Evolutionary conservation across 163 green algal genomes (phyloP).

Genomic region (Botryococcus braunii): DNA sequence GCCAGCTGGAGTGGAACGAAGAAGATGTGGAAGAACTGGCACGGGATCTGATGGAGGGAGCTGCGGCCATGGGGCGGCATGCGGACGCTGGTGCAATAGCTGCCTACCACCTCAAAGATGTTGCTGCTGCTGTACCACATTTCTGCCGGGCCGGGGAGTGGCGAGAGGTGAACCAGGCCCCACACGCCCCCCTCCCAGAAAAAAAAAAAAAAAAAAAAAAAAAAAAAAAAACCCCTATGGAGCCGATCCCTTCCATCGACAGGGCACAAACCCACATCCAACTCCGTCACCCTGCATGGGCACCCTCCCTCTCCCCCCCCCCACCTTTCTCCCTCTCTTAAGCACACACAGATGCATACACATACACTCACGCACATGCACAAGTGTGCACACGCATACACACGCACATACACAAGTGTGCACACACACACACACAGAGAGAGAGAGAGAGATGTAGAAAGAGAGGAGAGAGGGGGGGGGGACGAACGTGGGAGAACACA

Average conservation of each 20-base stretch:
- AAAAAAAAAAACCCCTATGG: not conserved
- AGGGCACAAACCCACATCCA: not conserved
- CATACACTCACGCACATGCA: too few species aligned
- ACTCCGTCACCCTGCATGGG: not conserved
- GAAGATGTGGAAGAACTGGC: constrained; percentile 40
- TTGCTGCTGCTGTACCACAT: constrained; percentile 49
- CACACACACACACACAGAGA: too few species aligned
- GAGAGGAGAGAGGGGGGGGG: too few species aligned
- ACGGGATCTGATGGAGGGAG: constrained; percentile 43
- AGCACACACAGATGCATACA: not conserved
- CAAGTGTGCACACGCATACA: too few species aligned
- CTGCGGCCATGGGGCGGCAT: constrained; percentile 28
- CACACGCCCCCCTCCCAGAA: too few species aligned
- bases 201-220: too few species aligned
- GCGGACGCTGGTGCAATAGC: constrained; percentile 55
- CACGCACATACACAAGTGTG: too few species aligned
- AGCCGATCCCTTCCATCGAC: not conserved
- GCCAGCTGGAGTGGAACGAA: constrained; percentile 30
- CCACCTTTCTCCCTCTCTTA: not conserved
- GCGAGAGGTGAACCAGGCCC: constrained; percentile 59
- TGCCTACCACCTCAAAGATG: constrained; percentile 51
- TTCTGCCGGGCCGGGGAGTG: constrained; percentile 60
- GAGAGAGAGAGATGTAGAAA: too few species aligned
- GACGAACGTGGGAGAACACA: too few species aligned
- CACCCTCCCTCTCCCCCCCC: not conserved